Evolutionary conservation across 768 basidiomycete species (phyloP).

Genomic region (Thelephora ganbajun): DNA sequence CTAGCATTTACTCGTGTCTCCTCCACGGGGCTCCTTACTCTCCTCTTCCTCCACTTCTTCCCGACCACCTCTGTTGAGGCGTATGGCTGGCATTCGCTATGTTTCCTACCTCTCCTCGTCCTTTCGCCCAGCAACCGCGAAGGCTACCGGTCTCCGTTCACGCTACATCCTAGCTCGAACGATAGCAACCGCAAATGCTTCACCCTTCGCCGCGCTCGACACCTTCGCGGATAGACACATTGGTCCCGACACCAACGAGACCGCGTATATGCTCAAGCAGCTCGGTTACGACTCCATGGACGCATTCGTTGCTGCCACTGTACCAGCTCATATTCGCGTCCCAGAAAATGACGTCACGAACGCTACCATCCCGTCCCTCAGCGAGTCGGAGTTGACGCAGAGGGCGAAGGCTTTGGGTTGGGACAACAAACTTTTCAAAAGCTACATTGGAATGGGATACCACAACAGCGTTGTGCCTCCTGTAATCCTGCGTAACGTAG

Average conservation of each 20-base stretch:
- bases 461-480: slow-evolving; percentile 91
- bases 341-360: slow-evolving; percentile 45
- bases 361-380: slow-evolving; percentile 56
- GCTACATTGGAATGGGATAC: slow-evolving; percentile 98
- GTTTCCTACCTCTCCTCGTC: slow-evolving; percentile 5
- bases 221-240: slow-evolving; percentile 85
- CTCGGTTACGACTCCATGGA: slow-evolving; percentile 85
- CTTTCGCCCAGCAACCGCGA: neutral
- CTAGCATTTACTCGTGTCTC: neutral
- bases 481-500: slow-evolving; percentile 83
- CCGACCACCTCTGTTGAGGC: neutral
- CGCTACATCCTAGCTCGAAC: slow-evolving; percentile 14
- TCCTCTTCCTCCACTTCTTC: slow-evolving; percentile 3
- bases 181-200: slow-evolving; percentile 44
- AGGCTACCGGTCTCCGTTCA: slow-evolving; percentile 1
- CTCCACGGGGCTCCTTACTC: neutral
- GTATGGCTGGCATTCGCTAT: slow-evolving; percentile 11
- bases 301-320: slow-evolving; percentile 69
- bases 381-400: slow-evolving; percentile 72
- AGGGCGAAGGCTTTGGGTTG: slow-evolving; percentile 66
- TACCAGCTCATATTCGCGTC: slow-evolving; percentile 73
- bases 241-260: slow-evolving; percentile 79
- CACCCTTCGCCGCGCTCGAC: slow-evolving; percentile 78
- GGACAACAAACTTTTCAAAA: slow-evolving; percentile 74
- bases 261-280: slow-evolving; percentile 64